Percentiles rank a stretch among this genome's conserved stretches.
Evolutionary conservation across 495 filamentous ascomycete species (phyloP).

Genomic region (Halenospora varia): DNA sequence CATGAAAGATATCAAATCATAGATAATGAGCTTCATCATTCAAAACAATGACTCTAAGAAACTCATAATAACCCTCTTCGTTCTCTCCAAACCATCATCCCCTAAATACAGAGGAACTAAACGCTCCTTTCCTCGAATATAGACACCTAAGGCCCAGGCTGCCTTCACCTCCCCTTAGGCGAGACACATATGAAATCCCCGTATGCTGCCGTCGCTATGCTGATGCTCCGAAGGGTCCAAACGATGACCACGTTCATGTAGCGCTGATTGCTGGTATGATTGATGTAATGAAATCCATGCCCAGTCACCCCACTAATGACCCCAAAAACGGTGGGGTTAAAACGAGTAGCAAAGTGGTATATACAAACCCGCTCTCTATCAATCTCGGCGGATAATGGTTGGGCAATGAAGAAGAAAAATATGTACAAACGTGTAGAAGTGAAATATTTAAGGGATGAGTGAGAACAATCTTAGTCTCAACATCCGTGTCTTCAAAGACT

Average conservation of each 20-base stretch:
- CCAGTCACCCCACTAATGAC: constrained; percentile 3
- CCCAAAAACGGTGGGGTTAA: constrained; percentile 10
- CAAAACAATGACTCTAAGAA: not conserved
- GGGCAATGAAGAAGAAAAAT: constrained; percentile 30
- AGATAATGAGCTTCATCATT: not conserved
- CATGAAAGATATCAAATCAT: too few species aligned
- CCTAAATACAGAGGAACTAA: too few species aligned
- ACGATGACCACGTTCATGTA: constrained; percentile 12
- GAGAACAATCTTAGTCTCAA: constrained; percentile 9
- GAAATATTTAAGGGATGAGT: constrained; percentile 3
- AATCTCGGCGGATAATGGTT: constrained; percentile 2
- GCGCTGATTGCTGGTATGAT: constrained; percentile 7
- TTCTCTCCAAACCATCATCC: too few species aligned
- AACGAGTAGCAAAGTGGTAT: constrained; percentile 11
- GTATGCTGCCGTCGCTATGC: constrained; percentile 21
- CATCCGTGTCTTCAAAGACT: constrained; percentile 17
- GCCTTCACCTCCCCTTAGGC: not conserved
- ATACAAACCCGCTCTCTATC: constrained; percentile 8
- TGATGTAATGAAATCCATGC: constrained; percentile 7
- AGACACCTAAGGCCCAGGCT: not conserved
- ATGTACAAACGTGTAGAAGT: constrained; percentile 32
- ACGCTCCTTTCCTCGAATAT: not conserved
- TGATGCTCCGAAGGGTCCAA: constrained; percentile 16
- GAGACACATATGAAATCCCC: not conserved
- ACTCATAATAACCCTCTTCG: too few species aligned